A percentile compares a stretch with the other conserved stretches of the same genome.
These are phyloP conservation scores for Amauroascus niger DNA, from an alignment of 2,329 filamentous ascomycete species.

Conservation along the genomic window DNA sequence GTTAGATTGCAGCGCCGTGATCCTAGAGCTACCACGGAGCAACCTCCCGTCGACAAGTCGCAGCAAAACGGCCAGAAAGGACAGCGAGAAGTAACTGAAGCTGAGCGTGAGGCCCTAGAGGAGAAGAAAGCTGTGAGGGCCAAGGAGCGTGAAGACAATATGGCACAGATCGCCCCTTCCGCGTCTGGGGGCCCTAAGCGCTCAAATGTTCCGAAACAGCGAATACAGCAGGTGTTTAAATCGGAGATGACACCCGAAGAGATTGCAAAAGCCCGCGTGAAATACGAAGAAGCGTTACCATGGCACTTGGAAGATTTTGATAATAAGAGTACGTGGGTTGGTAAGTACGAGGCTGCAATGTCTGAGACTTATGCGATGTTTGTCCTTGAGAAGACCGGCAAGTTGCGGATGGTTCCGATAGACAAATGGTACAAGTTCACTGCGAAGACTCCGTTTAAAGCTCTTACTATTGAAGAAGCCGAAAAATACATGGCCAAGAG, in stretches of 20 bases:
- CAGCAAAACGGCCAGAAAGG: conserved; percentile 46
- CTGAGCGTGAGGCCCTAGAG: conserved; percentile 51
- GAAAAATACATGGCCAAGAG: conserved; percentile 76
- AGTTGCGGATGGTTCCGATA: conserved; percentile 76
- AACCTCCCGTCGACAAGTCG: conserved; percentile 27
- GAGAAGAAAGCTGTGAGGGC: conserved; percentile 64
- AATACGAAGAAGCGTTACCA: conserved; percentile 89
- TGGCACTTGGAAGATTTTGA: conserved; percentile 98
- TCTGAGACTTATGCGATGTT: conserved; percentile 74
- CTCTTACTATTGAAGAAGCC: conserved; percentile 71
- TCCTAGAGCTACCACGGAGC: conserved; percentile 50
- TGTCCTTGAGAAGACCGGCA: conserved; percentile 58
- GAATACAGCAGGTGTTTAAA: conserved; percentile 75
- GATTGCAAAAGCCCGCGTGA: conserved; percentile 52
- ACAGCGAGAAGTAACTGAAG: conserved; percentile 49
- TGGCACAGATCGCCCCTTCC: conserved; percentile 86
- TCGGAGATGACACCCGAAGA: conserved; percentile 67
- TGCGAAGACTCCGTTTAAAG: conserved; percentile 53
- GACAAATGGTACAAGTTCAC: conserved; percentile 82
- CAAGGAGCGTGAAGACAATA: conserved; percentile 72
- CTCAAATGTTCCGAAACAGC: conserved; percentile 59
- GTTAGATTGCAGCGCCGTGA: conserved; percentile 84
- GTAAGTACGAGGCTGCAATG: conserved; percentile 78
- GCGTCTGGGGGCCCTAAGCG: conserved; percentile 59
- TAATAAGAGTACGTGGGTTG: conserved; percentile 88